phyloP scores from a whole-genome alignment of 176 grass and related monocot genomes.

The Saccharum spontaneum region DNA sequence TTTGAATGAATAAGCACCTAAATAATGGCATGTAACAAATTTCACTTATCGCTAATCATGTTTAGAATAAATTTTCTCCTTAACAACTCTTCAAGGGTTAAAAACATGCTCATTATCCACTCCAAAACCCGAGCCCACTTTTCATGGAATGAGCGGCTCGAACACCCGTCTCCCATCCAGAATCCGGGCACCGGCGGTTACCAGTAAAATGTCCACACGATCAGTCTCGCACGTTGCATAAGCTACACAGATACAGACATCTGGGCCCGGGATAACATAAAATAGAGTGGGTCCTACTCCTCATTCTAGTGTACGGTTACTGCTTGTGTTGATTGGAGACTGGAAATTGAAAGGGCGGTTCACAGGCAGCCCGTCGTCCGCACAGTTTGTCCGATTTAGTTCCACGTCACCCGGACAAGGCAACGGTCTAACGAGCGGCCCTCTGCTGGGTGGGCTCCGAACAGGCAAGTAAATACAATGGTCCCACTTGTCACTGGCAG shows the following conservation, averaged over 20 bases:
- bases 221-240: neutral
- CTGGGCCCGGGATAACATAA: fast-evolving
- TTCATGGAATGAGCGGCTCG: neutral
- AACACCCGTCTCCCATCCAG: neutral
- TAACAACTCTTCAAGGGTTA: too few relatives aligned
- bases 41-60: too few relatives aligned
- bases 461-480: fast-evolving
- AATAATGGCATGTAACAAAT: too few relatives aligned
- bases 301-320: neutral
- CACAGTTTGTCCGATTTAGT: constrained; percentile 5
- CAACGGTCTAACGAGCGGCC: neutral
- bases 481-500: neutral
- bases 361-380: neutral
- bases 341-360: neutral
- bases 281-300: neutral
- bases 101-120: too few relatives aligned
- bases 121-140: neutral
- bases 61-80: too few relatives aligned
- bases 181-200: neutral
- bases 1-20: too few relatives aligned
- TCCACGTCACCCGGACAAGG: neutral
- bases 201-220: neutral
- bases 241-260: neutral
- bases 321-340: neutral
- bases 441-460: neutral